Conservation (phyloP, 2,329 filamentous ascomycete species). For the Diaporthe sp. region DNA sequence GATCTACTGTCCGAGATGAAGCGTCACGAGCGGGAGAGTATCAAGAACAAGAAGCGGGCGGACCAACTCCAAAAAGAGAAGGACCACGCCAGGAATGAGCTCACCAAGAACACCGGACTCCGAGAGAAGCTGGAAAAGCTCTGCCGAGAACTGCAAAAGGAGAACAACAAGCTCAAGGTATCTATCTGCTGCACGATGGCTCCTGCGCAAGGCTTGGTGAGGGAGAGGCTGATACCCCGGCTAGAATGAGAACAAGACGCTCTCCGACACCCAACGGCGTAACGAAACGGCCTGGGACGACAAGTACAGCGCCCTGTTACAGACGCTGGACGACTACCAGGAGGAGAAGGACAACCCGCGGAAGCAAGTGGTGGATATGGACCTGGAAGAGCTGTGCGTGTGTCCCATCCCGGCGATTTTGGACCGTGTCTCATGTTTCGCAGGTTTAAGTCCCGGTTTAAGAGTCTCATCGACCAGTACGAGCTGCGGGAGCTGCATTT, state of each 20-base stretch:
- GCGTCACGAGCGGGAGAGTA: constrained; percentile 90
- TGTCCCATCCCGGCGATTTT: constrained; percentile 33
- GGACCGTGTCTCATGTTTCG: constrained; percentile 43
- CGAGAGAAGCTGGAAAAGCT: constrained; percentile 98
- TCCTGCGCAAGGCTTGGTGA: neutral
- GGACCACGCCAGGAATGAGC: constrained; percentile 86
- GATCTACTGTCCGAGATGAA: constrained; percentile 96
- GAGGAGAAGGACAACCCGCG: constrained; percentile 86
- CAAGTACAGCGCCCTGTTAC: constrained; percentile 81
- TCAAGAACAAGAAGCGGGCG: constrained; percentile 94
- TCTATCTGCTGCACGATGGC: constrained; percentile 52
- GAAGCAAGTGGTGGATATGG: constrained; percentile 83
- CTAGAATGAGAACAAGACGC: constrained; percentile 90
- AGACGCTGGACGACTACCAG: constrained; percentile 89
- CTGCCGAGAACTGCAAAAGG: constrained; percentile 91
- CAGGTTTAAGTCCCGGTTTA: constrained; percentile 87
- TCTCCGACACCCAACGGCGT: constrained; percentile 86
- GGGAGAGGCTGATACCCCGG: neutral
- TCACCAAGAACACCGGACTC: constrained; percentile 88
- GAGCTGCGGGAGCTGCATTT: constrained; percentile 96
- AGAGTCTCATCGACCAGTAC: constrained; percentile 96
- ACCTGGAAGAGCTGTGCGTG: constrained; percentile 87
- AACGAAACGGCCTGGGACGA: constrained; percentile 87
- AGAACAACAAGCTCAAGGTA: constrained; percentile 99
- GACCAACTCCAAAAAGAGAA: constrained; percentile 97